Evolutionary conservation across 106 monocot genomes (phyloP).

Genomic region (Hemerocallis citrina): DNA sequence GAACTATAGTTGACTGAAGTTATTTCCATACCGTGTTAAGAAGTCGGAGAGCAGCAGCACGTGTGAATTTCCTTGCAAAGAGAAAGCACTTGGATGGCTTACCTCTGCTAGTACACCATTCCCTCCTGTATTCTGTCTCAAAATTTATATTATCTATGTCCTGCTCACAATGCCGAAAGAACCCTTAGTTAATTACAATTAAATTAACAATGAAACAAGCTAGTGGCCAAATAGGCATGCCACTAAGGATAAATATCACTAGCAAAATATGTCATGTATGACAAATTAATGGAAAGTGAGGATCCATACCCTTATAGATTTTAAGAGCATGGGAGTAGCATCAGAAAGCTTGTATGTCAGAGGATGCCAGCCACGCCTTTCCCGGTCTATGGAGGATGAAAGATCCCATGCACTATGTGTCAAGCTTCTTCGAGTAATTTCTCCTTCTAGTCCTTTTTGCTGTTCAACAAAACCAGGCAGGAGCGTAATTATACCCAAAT

Average conservation of each 20-base stretch:
- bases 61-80: conserved; percentile 26
- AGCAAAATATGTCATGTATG: background rate
- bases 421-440: conserved; percentile 75
- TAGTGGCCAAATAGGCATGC: background rate
- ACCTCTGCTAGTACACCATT: conserved; percentile 74
- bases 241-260: too few relatives aligned
- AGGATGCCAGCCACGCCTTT: conserved; percentile 95
- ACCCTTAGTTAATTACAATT: background rate
- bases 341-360: conserved; percentile 85
- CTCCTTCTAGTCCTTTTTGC: conserved; percentile 77
- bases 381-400: conserved; percentile 60
- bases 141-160: conserved; percentile 78
- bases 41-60: conserved; percentile 21
- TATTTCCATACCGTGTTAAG: conserved; percentile 24
- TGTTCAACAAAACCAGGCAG: conserved; percentile 15
- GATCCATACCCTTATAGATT: conserved; percentile 57
- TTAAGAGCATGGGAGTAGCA: conserved; percentile 62
- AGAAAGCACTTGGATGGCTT: conserved; percentile 22
- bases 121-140: conserved; percentile 87
- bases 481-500: background rate
- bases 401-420: conserved; percentile 88
- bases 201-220: background rate
- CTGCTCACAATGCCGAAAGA: conserved; percentile 21
- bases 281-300: background rate
- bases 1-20: too few relatives aligned